Conservation (phyloP, 2,329 filamentous ascomycete species). For the Colletotrichum euphorbiae region DNA sequence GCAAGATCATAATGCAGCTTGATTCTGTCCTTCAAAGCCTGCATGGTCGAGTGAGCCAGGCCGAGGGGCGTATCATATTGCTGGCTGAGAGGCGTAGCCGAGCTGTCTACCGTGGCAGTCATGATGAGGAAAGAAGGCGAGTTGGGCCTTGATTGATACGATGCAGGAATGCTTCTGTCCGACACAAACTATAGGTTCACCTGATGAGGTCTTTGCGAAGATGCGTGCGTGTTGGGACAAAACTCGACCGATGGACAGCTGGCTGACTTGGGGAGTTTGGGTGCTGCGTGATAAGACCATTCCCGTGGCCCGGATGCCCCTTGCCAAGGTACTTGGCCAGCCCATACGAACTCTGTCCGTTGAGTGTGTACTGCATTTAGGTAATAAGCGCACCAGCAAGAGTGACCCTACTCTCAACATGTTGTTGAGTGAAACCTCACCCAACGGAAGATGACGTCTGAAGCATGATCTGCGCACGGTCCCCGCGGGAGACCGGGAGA, state of each 20-base stretch:
- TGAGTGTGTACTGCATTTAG: neutral
- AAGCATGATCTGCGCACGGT: neutral
- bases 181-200: neutral
- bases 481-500: too few species aligned
- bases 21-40: conserved; percentile 67
- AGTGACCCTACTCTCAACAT: conserved; percentile 1
- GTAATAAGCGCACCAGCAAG: neutral
- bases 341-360: neutral
- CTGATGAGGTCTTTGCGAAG: too few species aligned
- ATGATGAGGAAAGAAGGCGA: conserved; percentile 6
- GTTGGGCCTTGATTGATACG: neutral
- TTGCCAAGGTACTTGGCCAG: neutral
- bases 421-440: conserved; percentile 25
- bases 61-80: conserved; percentile 60
- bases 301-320: neutral
- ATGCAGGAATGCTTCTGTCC: neutral
- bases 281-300: neutral
- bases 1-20: conserved; percentile 71
- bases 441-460: neutral
- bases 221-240: neutral
- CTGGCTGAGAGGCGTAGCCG: conserved; percentile 53
- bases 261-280: neutral
- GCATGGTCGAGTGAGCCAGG: conserved; percentile 58
- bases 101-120: conserved; percentile 27
- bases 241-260: neutral